phyloP scores from a whole-genome alignment of 2,329 filamentous ascomycete genomes.

The Colletotrichum tamarilloi region DNA sequence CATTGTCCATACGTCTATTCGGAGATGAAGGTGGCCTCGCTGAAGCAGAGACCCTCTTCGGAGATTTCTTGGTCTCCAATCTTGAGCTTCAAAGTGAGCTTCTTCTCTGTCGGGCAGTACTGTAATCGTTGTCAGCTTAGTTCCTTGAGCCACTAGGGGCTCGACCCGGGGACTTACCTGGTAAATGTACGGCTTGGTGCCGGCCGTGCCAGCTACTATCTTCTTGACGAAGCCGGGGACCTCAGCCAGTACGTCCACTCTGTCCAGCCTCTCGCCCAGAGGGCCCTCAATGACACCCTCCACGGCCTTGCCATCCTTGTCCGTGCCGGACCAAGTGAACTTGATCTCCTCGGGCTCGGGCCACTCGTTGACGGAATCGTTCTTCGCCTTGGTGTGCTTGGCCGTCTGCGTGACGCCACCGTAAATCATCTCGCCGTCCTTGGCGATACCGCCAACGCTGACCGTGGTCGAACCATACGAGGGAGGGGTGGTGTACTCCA shows the following conservation, averaged over 20 bases:
- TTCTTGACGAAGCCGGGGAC: constrained; percentile 96
- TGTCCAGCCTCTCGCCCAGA: constrained; percentile 78
- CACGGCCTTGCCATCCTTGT: constrained; percentile 79
- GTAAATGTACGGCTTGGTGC: constrained; percentile 98
- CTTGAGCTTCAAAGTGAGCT: constrained; percentile 82
- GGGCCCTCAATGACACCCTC: constrained; percentile 76
- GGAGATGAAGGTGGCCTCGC: constrained; percentile 96
- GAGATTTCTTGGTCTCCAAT: constrained; percentile 81
- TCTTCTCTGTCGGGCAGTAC: constrained; percentile 75
- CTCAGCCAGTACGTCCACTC: constrained; percentile 96
- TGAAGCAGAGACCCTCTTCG: constrained; percentile 84
- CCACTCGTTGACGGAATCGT: constrained; percentile 87
- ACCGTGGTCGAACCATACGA: constrained; percentile 91
- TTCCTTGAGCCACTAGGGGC: not conserved
- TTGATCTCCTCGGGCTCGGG: constrained; percentile 82
- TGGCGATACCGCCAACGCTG: constrained; percentile 83
- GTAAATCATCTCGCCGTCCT: constrained; percentile 82
- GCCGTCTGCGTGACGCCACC: constrained; percentile 75
- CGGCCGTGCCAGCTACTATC: constrained; percentile 87
- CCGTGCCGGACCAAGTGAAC: constrained; percentile 82
- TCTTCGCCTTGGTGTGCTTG: constrained; percentile 75
- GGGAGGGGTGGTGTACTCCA: constrained; percentile 95
- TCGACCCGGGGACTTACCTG: constrained; percentile 68
- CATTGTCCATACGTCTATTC: constrained; percentile 49
- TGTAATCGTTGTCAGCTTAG: constrained; percentile 51